Base-by-base conservation (phyloP, 2,329 filamentous ascomycete species). In the Pseudopyricularia javanii region DNA sequence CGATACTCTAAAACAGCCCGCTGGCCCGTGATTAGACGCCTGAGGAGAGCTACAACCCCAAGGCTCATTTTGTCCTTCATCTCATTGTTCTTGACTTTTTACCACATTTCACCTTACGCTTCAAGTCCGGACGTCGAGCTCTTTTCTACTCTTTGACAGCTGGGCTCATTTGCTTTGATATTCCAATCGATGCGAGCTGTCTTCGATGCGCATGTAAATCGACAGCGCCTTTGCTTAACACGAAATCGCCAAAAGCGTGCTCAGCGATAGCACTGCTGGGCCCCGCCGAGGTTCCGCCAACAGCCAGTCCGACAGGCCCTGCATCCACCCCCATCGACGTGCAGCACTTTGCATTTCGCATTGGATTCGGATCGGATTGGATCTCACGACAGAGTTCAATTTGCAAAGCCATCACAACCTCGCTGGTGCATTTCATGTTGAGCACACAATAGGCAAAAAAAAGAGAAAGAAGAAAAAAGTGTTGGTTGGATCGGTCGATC, bases 111-210 rank as follows among this genome's bases (percentile, higher is more conserved):
- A 26, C 22, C 40, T 24, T 9, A 14, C 15, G 4, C 28, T 4
- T 5, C 28, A 20, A 45, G 40, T 24, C 40, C 15, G 12, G 15
- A 45, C 22, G 22, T 45, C 22, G 40, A 12, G 22, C 15, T 45
- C 20, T 45, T 7, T 45, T 45, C 15, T 12, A 22, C 59, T 58
- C 60, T 60, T 57, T 62, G 59, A 60, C 61, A 34, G 11, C 54
- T 60, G 59, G 56, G 59, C 58, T 58, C 55, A 55, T 56, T 14
- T 30, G 28, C 28, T 30, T 9, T 9, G 9, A 5, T 30, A 9
- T 9, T 30, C 9, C 28, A 9, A 5, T 30, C 28, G 28, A 30
- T 4, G 4, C 9, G 28, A 30, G 4, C 9, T 30, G 28, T 30
- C 9, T 54, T 53, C 59, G 28, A 30, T 30, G 28, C 57, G 51